phyloP scores from a whole-genome alignment of 148 eudicot genomes.

The Selenicereus undatus region DNA sequence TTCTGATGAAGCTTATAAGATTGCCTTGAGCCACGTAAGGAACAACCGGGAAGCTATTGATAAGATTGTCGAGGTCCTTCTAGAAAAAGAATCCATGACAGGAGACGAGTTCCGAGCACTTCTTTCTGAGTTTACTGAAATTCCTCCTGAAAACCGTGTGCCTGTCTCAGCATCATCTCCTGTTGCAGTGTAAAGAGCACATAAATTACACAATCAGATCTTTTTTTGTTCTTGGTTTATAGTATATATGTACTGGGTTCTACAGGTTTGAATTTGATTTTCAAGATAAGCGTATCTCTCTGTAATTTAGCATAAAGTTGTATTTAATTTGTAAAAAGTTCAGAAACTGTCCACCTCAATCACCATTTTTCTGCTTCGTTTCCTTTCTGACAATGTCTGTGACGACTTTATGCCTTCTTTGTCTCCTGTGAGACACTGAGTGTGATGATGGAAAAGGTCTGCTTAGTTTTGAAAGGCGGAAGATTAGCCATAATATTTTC shows the following conservation, averaged over 20 bases:
- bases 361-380: neutral
- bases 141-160: constrained; percentile 82
- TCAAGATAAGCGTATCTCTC: neutral
- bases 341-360: neutral
- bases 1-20: constrained; percentile 79
- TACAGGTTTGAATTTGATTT: constrained; percentile 17
- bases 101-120: constrained; percentile 97
- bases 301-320: constrained; percentile 28
- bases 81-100: constrained; percentile 86
- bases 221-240: constrained; percentile 8
- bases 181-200: constrained; percentile 50
- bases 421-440: neutral
- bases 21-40: constrained; percentile 74
- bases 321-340: constrained; percentile 23
- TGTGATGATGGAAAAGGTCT: neutral
- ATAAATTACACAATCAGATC: neutral
- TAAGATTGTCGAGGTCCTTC: constrained; percentile 87
- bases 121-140: constrained; percentile 76
- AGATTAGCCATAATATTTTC: neutral
- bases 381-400: neutral
- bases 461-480: neutral
- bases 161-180: constrained; percentile 37
- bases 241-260: constrained; percentile 9
- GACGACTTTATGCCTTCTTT: neutral
- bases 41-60: constrained; percentile 97